Percentiles rank a stretch among this genome's conserved stretches.
Conservation (phyloP, 139 green algal species). For the Asterochloris sp. region DNA sequence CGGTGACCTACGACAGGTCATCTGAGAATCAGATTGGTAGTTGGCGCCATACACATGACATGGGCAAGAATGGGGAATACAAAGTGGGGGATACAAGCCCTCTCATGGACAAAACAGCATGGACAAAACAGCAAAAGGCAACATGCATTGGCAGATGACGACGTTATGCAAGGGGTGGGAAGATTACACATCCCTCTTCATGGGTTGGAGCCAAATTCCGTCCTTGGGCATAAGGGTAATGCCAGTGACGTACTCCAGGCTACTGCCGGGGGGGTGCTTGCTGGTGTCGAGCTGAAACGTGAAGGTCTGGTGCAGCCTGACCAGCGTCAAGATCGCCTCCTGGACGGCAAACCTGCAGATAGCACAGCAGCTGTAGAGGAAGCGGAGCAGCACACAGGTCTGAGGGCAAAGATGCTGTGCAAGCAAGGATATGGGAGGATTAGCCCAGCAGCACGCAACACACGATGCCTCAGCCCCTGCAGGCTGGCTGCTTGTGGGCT, state of each 20-base stretch:
- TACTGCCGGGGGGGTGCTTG: background rate
- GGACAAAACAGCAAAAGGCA: no score
- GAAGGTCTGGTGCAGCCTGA: conserved; percentile 1
- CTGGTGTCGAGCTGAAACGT: background rate
- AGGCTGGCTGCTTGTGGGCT: background rate
- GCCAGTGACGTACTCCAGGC: conserved; percentile 1
- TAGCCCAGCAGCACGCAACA: background rate
- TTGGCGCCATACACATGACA: no score
- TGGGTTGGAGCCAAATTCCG: no score
- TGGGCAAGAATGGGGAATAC: no score
- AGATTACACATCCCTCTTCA: no score
- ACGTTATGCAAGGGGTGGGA: no score
- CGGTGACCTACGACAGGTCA: no score
- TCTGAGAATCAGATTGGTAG: no score
- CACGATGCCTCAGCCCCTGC: background rate
- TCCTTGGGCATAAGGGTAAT: conserved; percentile 12
- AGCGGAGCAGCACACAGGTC: background rate
- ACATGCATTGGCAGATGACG: no score
- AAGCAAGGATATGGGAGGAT: background rate
- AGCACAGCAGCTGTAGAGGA: background rate
- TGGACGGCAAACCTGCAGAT: background rate
- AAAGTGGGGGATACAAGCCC: no score
- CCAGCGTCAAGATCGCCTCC: conserved; percentile 6
- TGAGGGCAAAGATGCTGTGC: background rate
- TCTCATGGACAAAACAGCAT: no score